Conservation (phyloP, 2,329 filamentous ascomycete genomes). For the Leptographium flavum region DNA sequence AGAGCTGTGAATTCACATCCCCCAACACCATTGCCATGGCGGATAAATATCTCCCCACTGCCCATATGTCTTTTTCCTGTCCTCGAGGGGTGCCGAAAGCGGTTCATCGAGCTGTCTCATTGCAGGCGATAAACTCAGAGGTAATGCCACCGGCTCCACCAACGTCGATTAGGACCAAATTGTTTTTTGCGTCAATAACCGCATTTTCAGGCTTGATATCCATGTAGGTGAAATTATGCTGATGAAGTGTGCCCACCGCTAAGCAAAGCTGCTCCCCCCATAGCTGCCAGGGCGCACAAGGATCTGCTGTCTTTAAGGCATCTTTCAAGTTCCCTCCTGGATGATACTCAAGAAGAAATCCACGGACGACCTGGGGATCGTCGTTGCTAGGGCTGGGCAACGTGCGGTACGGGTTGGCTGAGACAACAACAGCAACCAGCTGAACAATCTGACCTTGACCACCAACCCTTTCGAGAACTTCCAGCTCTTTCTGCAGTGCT, state of each 20-base stretch:
- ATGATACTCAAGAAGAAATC: slow-evolving; percentile 13
- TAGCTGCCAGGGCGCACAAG: slow-evolving; percentile 6
- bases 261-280: slow-evolving; percentile 12
- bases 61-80: slow-evolving; percentile 11
- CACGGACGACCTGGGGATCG: slow-evolving; percentile 8
- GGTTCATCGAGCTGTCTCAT: slow-evolving; percentile 9
- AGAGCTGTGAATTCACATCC: not conserved
- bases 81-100: slow-evolving; percentile 8
- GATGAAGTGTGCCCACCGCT: slow-evolving; percentile 10
- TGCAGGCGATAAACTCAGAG: slow-evolving; percentile 10
- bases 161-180: slow-evolving; percentile 13
- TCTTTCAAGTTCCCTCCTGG: slow-evolving; percentile 10
- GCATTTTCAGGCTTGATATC: slow-evolving; percentile 14
- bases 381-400: not conserved
- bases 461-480: slow-evolving; percentile 11
- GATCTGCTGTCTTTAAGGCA: slow-evolving; percentile 4
- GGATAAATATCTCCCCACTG: slow-evolving; percentile 8
- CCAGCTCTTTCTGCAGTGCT: slow-evolving; percentile 13
- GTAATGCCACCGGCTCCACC: slow-evolving; percentile 11
- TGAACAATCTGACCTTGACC: slow-evolving; percentile 9
- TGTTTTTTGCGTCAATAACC: slow-evolving; percentile 6
- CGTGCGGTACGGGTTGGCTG: not conserved
- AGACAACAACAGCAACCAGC: slow-evolving; percentile 12
- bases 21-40: slow-evolving; percentile 4
- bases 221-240: slow-evolving; percentile 12